Evolutionary conservation across 2,329 filamentous ascomycete genomes (phyloP).

Genomic region (Claviceps monticola): DNA sequence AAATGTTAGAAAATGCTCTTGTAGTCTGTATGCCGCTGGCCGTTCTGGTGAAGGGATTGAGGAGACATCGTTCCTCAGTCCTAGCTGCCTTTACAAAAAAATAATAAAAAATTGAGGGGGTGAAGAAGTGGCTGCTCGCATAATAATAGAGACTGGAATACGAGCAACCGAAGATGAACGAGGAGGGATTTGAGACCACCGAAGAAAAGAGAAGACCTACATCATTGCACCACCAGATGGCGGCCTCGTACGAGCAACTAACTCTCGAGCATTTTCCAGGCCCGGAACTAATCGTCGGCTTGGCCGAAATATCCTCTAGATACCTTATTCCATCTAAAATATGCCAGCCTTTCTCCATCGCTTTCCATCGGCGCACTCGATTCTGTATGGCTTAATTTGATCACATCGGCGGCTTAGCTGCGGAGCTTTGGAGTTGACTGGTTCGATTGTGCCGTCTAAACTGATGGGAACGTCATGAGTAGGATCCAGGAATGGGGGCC

Average conservation of each 20-base stretch:
- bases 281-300: not conserved
- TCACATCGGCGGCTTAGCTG: not conserved
- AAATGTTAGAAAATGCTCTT: too few species aligned
- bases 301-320: not conserved
- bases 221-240: conserved; percentile 5
- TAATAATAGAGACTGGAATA: too few species aligned
- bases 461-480: not conserved
- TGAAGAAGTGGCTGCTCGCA: too few species aligned
- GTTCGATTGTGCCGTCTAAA: not conserved
- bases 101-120: too few species aligned
- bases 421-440: not conserved
- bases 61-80: too few species aligned
- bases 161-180: too few species aligned
- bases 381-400: not conserved
- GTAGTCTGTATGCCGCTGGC: too few species aligned
- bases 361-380: not conserved
- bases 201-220: not conserved
- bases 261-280: not conserved
- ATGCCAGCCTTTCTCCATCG: not conserved
- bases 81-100: too few species aligned
- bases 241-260: not conserved
- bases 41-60: too few species aligned
- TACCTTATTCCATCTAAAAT: not conserved
- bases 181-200: not conserved
- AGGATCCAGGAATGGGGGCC: not conserved